Base-by-base conservation (phyloP, 169 alveolate species). In the Blepharisma undulans region DNA sequence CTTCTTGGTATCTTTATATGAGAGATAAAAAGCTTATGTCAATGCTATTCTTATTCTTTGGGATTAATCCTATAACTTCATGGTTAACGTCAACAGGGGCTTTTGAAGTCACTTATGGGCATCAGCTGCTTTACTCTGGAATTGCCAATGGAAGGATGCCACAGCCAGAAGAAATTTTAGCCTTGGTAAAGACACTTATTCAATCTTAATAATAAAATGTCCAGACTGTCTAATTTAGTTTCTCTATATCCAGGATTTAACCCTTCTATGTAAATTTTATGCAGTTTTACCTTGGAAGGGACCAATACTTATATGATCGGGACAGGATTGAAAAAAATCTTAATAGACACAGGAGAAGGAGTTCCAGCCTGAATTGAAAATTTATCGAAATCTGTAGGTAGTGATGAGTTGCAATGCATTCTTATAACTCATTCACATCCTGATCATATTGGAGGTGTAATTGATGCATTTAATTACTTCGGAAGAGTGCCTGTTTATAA, bases 1-100 rank as follows among this genome's bases (percentile, higher is more conserved):
- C 93, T 16, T 3, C 36, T 22, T 90, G 93, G 93, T 90, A 90
- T 74, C 84, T 90, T 18, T 33, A 78, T 0, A 80, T 90, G 90
- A 90, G 82, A 60, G 76, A 90, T 30, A 78, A 81, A 29, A 90
- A 90, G 59, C 61, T 90, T 34, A 29, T 32, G 59, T 30, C 72
- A 4, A 78, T 77, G 21, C 7, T 82, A 32, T 34, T 82, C 27
- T 48, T 82, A 78, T 82, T 82, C 89, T 82, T 82, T 48, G 89
- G 89, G 18, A 5, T 82, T 21, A 82, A 82, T 82, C n/a, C 36
- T 22, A 82, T 82, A n/a, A 82, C 48, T 48, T 32, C 33, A 72
- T 82, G 89, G 89, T 21, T 82, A 72, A 22, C 36, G 33, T 48
- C 78, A 21, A 36, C 89, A 10, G 89, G 89, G 0, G 89, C 89